Percentiles rank a stretch among this genome's conserved stretches.
phyloP scores from a whole-genome alignment of 257 asterid genomes.

The Leonotis leonurus region DNA sequence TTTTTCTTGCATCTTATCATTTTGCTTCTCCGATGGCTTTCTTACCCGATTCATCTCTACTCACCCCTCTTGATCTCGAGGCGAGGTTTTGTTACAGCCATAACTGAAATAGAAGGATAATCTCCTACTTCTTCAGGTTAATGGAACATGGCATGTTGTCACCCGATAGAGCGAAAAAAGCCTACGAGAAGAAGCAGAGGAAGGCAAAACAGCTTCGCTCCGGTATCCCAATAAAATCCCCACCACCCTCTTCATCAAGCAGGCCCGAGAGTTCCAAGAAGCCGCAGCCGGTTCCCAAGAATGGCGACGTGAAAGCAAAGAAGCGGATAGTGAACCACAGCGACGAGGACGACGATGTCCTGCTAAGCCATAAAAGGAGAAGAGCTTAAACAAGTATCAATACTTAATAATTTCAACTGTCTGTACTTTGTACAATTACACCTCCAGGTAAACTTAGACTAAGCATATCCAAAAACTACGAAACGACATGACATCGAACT shows the following conservation, averaged over 20 bases:
- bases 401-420: background rate
- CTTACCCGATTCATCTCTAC: background rate
- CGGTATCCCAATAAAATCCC: conserved; percentile 69
- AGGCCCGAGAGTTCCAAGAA: conserved; percentile 55
- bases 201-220: conserved; percentile 64
- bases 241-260: conserved; percentile 33
- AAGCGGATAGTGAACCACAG: conserved; percentile 39
- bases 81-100: background rate
- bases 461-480: background rate
- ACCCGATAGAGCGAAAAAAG: conserved; percentile 70
- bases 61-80: background rate
- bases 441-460: conserved; percentile 1
- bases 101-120: background rate
- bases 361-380: conserved; percentile 59
- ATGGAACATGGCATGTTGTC: conserved; percentile 91
- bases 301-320: conserved; percentile 55
- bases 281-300: conserved; percentile 44
- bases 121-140: conserved; percentile 39
- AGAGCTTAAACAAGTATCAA: conserved; percentile 34
- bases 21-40: background rate
- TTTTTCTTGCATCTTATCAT: background rate
- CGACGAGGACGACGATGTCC: conserved; percentile 58
- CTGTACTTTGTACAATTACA: conserved; percentile 13
- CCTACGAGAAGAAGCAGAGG: conserved; percentile 75
- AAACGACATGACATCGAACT: background rate